Base-by-base conservation (phyloP, 2,329 filamentous ascomycete genomes). In the Fusarium sp. region DNA sequence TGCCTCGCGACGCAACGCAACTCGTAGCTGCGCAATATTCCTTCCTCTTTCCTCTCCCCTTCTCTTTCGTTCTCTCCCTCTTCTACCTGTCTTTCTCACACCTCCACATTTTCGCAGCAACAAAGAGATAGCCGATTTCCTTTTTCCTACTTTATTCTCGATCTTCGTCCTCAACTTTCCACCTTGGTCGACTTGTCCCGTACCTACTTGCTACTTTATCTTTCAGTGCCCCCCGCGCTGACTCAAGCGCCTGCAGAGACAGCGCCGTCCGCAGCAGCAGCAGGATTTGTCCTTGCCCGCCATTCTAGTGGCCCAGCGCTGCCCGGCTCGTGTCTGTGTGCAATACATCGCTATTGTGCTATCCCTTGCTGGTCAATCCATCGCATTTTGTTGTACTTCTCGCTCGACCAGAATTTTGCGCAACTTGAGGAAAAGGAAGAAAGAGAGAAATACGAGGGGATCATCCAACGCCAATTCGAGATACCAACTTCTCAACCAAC, bases 241-340 rank as follows among this genome's bases (percentile, higher is more conserved):
- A 70, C 66, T 67, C 66, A 70, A 63, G 61, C 61, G 62, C 52
- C 49, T 63, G 66, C 58, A 70, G 62, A 71, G 59, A 55, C 64
- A 70, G 67, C 55, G 62, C 64, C 58, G 68, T 64, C 62, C 65
- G 64, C 70, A 68, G 62, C 59, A 64, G 60, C 62, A 72, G 67
- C 67, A 75, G 68, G 63, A 72, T 63, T 64, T 66, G 52, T 59
- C 55, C 57, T 71, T 74, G 69, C 62, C 65, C 58, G 66, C 61
- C 68, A 69, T 71, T 68, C 66, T 73, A 69, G 70, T 72, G 66
- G 71, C 66, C 55, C 60, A 67, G 54, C 62, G 71, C 71, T 72
- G 68, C 61, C 42, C 62, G 63, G 56, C 59, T 71, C 20, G 63
- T 71, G 70, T 73, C 63, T 69, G 53, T 66, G 54, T 66, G 43